phyloP scores from a whole-genome alignment of 129 eudicot species.

The Solidago caesia region DNA sequence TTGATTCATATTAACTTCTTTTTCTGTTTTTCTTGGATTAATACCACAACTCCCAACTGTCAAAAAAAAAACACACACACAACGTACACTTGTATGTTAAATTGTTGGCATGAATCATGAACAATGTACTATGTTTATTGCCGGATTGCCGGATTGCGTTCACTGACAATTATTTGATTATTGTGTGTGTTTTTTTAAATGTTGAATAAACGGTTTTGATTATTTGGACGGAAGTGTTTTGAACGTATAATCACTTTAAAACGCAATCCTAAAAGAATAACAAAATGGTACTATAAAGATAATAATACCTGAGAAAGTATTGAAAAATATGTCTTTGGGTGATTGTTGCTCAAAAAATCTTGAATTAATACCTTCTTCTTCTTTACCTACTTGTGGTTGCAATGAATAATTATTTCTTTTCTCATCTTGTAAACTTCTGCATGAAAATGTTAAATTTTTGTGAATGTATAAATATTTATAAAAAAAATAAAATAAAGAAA shows the following conservation, averaged over 20 bases:
- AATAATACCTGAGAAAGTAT: neutral
- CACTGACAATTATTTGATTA: neutral
- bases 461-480: neutral
- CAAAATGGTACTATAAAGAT: neutral
- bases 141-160: neutral
- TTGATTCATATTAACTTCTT: conserved; percentile 23
- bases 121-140: neutral
- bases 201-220: neutral
- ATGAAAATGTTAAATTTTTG: conserved; percentile 6
- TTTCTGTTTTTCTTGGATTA: conserved; percentile 22
- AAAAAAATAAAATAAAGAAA: neutral
- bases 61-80: neutral
- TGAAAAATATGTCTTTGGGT: neutral
- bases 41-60: conserved; percentile 3
- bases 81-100: neutral
- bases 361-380: conserved; percentile 15
- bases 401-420: conserved; percentile 6
- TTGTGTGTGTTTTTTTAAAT: neutral
- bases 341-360: neutral
- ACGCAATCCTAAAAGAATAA: too few relatives aligned
- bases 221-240: neutral
- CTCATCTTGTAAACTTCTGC: conserved; percentile 46
- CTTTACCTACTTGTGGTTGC: neutral
- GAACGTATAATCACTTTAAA: neutral
- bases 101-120: neutral